Conservation (phyloP, 163 green algal species). For the Scenedesmus sp. region DNA sequence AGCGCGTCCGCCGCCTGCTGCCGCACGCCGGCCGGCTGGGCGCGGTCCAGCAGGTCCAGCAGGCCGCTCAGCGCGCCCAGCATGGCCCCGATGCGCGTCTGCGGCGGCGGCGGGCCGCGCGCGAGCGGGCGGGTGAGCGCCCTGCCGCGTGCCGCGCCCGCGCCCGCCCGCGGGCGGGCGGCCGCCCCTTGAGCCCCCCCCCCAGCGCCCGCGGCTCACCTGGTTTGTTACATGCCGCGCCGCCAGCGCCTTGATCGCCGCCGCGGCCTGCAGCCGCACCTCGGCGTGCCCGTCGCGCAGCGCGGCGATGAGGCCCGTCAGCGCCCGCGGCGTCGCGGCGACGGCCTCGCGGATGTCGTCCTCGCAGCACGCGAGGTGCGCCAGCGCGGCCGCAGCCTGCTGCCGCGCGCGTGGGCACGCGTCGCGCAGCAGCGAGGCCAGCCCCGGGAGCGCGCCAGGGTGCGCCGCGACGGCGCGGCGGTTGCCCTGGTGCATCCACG, state of each 20-base stretch:
- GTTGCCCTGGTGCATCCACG: constrained; percentile 12
- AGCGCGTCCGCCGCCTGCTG: constrained; percentile 1
- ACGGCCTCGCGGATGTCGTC: not conserved
- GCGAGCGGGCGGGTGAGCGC: too few relatives aligned
- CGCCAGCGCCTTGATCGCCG: constrained; percentile 12
- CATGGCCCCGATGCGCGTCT: not conserved
- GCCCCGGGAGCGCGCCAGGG: not conserved
- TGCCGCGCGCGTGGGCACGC: not conserved
- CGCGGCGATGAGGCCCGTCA: constrained; percentile 3
- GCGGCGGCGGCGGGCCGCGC: too few relatives aligned
- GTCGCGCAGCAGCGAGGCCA: constrained; percentile 4
- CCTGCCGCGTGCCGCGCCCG: too few relatives aligned
- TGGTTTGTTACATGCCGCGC: constrained; percentile 8
- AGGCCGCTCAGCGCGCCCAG: constrained; percentile 3
- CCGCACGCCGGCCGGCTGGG: constrained; percentile 1
- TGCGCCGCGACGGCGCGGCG: not conserved
- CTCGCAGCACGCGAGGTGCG: constrained; percentile 6
- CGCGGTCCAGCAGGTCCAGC: not conserved
- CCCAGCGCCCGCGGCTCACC: too few relatives aligned
- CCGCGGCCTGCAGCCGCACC: constrained; percentile 4
- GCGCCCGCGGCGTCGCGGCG: not conserved
- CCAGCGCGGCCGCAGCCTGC: constrained; percentile 14
- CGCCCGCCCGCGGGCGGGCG: too few relatives aligned
- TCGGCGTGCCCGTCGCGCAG: not conserved
- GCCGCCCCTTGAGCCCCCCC: too few relatives aligned